phyloP scores from a whole-genome alignment of 2,329 filamentous ascomycete species.

The Knufia petricola region DNA sequence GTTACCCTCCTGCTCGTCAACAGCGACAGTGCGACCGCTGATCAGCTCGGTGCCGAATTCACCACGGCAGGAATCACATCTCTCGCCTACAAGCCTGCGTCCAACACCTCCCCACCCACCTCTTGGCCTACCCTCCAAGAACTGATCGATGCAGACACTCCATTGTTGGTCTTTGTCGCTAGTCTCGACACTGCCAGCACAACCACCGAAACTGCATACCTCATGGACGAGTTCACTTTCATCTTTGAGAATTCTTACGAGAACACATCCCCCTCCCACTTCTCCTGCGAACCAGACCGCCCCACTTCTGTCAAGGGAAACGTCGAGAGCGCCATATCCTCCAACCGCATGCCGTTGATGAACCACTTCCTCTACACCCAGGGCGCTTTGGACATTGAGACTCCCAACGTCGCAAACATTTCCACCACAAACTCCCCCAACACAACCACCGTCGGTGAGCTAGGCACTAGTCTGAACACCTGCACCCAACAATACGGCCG shows the following conservation, averaged over 20 bases:
- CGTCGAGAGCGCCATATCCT: conserved; percentile 41
- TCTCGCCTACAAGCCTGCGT: conserved; percentile 51
- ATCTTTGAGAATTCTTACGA: conserved; percentile 67
- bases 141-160: conserved; percentile 55
- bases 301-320: conserved; percentile 46
- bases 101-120: conserved; percentile 32
- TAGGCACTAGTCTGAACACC: conserved; percentile 39
- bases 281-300: conserved; percentile 63
- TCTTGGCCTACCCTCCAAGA: conserved; percentile 63
- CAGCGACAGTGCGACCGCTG: conserved; percentile 48
- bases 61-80: conserved; percentile 49
- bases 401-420: conserved; percentile 53
- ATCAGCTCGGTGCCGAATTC: conserved; percentile 48
- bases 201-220: conserved; percentile 34
- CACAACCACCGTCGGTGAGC: conserved; percentile 42
- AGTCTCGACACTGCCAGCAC: conserved; percentile 27
- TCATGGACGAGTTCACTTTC: conserved; percentile 35
- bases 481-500: conserved; percentile 48
- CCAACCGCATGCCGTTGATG: conserved; percentile 58
- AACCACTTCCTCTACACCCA: conserved; percentile 64
- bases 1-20: conserved; percentile 67
- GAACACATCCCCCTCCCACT: conserved; percentile 51
- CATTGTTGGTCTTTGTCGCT: conserved; percentile 61
- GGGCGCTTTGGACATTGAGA: conserved; percentile 43
- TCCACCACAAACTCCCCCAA: conserved; percentile 55